Base-by-base conservation (phyloP, 225 moss, liverwort and hornwort genomes). In the Lunularia cruciata region DNA sequence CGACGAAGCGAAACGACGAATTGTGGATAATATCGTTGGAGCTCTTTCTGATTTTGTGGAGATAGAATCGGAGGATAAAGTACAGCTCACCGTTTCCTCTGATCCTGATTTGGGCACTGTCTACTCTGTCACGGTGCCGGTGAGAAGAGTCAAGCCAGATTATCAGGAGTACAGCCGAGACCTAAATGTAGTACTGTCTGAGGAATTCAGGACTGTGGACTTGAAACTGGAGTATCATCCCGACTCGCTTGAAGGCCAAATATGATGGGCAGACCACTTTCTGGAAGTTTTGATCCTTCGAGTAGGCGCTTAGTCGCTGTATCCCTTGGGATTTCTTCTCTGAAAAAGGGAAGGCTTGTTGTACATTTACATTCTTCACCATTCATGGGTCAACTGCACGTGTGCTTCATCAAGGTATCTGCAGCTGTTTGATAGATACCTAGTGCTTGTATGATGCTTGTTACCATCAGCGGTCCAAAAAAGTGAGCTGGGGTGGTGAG, bases 1-100 rank as follows among this genome's bases (percentile, higher is more conserved):
- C 60, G 95, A 95, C 57, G 95, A 88, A 57, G 95, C 95, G 38
- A 95, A 95, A 86, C 86, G 90, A 65, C 85, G 85, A 72, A 95
- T 95, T 20, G 92, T 95, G 65, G 85, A 85, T 19, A 95, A 95
- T 60, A 92, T 95, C 33, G 95, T 95, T 0, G 95, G 87, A 23
- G 92, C 95, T 46, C 92, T 95, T 18, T 92, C 95, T 12, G 92
- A 90, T 66, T 95, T 95, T 5, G 95, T 95, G 65, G 95, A 95
- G 83, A 92, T 95, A 20, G 95, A 95, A 66, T 88, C 95, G 5
- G 92, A 92, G 75, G 95, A 95, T 47, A 95, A 89, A 59, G 95
- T 95, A 37, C 92, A 95, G 83, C 84, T 95, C 42, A 90, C 86
- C 6, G 92, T 95, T 45, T 83, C 88, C 19, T 88, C 95, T 19